Evolutionary conservation across 805 yeast species (phyloP).

Genomic region (Barnettozyma sucrosica): DNA sequence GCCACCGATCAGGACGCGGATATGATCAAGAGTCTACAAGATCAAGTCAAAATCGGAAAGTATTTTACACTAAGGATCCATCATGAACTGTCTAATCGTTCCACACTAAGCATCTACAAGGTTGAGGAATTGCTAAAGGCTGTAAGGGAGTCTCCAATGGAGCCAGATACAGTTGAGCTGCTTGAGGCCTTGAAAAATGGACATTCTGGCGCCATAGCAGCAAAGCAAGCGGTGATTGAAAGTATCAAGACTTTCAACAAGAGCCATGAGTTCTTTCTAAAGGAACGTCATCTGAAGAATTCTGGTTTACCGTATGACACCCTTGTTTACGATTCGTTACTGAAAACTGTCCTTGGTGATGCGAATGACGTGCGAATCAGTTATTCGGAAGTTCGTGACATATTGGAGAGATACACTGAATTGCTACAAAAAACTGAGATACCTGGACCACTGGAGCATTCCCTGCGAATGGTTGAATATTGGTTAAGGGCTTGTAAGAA

Average conservation of each 20-base stretch:
- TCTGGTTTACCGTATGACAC: not conserved
- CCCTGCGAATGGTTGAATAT: conserved; percentile 27
- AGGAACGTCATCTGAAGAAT: conserved; percentile 6
- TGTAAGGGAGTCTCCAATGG: conserved; percentile 22
- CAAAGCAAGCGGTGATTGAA: conserved; percentile 5
- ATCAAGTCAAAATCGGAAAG: conserved; percentile 13
- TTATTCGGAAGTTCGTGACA: conserved; percentile 24
- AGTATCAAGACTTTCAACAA: not conserved
- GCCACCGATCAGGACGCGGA: conserved; percentile 22
- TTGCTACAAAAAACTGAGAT: conserved; percentile 1
- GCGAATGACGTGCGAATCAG: conserved; percentile 28
- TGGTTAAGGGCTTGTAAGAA: conserved; percentile 33
- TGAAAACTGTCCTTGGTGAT: conserved; percentile 26
- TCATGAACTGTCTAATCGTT: conserved; percentile 1
- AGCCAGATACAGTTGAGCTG: conserved; percentile 10
- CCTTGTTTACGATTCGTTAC: conserved; percentile 5
- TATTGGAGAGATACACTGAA: conserved; percentile 21
- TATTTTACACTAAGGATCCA: conserved; percentile 11
- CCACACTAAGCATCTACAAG: conserved; percentile 4
- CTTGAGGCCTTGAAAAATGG: conserved; percentile 14
- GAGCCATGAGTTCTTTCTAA: not conserved
- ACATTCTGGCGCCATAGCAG: conserved; percentile 11
- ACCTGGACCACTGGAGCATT: conserved; percentile 15
- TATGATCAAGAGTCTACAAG: conserved; percentile 10
- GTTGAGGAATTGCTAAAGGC: conserved; percentile 11